These are phyloP conservation scores for Leccinum angustisporum DNA, from an alignment of 1,284 basidiomycete species.

Conservation along the genomic window DNA sequence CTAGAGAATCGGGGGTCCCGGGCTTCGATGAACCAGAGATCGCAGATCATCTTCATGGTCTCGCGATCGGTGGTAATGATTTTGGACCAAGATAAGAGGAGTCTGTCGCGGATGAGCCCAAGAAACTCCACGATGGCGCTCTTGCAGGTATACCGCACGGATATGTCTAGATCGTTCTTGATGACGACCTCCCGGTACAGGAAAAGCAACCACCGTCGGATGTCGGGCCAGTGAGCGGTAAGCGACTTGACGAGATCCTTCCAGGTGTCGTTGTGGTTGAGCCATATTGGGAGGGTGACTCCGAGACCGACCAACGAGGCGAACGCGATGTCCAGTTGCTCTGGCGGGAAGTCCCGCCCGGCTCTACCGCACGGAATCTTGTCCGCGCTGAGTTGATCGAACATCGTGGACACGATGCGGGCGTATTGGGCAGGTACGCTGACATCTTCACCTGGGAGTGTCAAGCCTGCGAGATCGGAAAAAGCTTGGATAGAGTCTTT, in stretches of 20 bases:
- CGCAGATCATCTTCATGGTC: conserved; percentile 31
- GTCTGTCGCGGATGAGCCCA: conserved; percentile 27
- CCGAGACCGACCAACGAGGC: conserved; percentile 23
- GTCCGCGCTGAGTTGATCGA: conserved; percentile 16
- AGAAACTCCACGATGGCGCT: conserved; percentile 28
- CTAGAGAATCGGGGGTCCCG: conserved; percentile 26
- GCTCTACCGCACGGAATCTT: conserved; percentile 19
- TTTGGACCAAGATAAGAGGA: conserved; percentile 29
- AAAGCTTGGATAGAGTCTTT: no score
- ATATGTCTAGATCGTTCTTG: conserved; percentile 3
- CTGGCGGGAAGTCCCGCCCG: conserved; percentile 4
- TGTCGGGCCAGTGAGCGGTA: conserved; percentile 21
- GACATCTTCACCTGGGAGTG: no score
- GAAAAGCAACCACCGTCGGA: conserved; percentile 30
- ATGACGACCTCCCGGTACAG: conserved; percentile 19
- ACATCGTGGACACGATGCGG: no score
- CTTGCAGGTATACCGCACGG: conserved; percentile 24
- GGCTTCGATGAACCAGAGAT: conserved; percentile 33
- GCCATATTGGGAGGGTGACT: conserved; percentile 25
- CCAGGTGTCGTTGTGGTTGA: conserved; percentile 17
- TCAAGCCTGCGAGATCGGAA: no score
- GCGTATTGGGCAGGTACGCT: no score
- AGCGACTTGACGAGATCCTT: conserved; percentile 18
- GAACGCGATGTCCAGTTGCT: conserved; percentile 17
- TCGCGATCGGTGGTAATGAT: conserved; percentile 23